These are phyloP conservation scores for Tetrahymena elliotti DNA, from an alignment of 73 alveolate species.

Conservation along the genomic window DNA sequence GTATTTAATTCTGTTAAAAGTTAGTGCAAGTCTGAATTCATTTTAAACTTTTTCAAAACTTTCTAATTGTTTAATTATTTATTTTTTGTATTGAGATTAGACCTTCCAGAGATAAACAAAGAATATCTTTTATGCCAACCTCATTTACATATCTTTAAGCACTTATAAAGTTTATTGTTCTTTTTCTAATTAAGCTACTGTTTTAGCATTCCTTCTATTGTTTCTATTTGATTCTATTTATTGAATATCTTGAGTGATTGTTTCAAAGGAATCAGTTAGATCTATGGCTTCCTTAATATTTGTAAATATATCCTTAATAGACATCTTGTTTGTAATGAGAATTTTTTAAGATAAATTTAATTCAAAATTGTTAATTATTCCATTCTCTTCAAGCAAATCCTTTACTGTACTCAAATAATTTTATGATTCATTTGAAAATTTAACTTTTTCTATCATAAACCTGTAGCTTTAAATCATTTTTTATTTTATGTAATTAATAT, in stretches of 20 bases:
- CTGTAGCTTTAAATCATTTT: neutral
- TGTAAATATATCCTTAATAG: neutral
- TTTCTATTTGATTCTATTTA: neutral
- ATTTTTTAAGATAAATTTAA: neutral
- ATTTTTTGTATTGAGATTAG: neutral
- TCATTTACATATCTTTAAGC: neutral
- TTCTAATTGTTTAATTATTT: neutral
- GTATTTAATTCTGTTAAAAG: neutral
- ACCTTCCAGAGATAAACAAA: neutral
- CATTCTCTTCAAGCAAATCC: neutral
- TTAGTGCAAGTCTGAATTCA: neutral
- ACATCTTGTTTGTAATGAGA: neutral
- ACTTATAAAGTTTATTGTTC: neutral
- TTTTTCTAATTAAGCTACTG: neutral
- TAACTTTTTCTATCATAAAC: neutral
- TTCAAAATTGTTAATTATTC: neutral
- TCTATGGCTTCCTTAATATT: neutral
- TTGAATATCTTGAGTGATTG: neutral
- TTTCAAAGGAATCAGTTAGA: neutral
- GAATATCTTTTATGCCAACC: neutral
- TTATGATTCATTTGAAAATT: neutral
- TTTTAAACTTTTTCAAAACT: neutral
- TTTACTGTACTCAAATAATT: neutral
- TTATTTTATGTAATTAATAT: neutral
- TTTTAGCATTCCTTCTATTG: neutral